A percentile compares a stretch with the other conserved stretches of the same genome.
phyloP scores from a whole-genome alignment of 202 grass and related monocot species.

The Alloteropsis angusta region DNA sequence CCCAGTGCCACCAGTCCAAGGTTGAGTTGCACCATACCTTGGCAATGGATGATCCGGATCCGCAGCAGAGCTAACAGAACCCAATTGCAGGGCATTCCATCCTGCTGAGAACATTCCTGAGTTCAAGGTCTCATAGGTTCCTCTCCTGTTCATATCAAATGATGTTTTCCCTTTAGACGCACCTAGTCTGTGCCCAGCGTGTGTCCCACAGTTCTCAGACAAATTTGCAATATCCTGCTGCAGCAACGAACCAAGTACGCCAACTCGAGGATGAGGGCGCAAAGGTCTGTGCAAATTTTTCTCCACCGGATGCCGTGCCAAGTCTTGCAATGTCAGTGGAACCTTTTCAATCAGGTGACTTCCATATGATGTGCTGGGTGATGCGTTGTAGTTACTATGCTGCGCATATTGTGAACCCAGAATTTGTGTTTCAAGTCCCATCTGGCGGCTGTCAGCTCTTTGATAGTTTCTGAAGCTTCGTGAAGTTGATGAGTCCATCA shows the following conservation, averaged over 20 bases:
- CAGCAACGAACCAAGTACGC: slow-evolving; percentile 49
- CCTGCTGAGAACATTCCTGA: slow-evolving; percentile 24
- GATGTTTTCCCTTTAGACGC: slow-evolving; percentile 17
- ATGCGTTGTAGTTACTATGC: slow-evolving; percentile 22
- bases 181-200: slow-evolving; percentile 40
- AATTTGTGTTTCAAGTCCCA: slow-evolving; percentile 23
- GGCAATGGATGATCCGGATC: slow-evolving; percentile 17
- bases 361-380: slow-evolving; percentile 21
- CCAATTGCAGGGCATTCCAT: slow-evolving; percentile 24
- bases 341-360: slow-evolving; percentile 4
- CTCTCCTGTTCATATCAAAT: slow-evolving; percentile 21
- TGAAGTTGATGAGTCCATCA: slow-evolving; percentile 46
- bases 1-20: slow-evolving; percentile 18
- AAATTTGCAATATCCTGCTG: slow-evolving; percentile 70
- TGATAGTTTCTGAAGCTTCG: slow-evolving; percentile 25
- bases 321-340: slow-evolving; percentile 24
- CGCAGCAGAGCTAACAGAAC: slow-evolving; percentile 2
- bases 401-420: not conserved
- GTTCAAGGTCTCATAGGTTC: slow-evolving; percentile 21
- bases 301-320: slow-evolving; percentile 9
- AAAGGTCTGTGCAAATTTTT: slow-evolving; percentile 42
- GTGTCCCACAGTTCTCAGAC: slow-evolving; percentile 38
- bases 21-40: slow-evolving; percentile 10
- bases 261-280: slow-evolving; percentile 57
- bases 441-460: slow-evolving; percentile 14